Conservation (phyloP, 2,329 filamentous ascomycete genomes). For the Diplodia intermedia region DNA sequence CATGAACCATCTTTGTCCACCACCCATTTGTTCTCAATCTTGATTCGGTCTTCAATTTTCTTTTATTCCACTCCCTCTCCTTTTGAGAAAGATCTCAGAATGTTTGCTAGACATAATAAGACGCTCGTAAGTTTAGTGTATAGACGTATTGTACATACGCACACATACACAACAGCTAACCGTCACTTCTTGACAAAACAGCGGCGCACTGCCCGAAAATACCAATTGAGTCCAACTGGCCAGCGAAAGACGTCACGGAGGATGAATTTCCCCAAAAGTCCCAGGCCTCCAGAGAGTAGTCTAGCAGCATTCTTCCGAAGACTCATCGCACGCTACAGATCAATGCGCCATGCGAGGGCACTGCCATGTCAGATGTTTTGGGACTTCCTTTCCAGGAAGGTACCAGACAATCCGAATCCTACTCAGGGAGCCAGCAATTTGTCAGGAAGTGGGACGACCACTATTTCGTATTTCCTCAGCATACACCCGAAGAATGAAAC, state of each 20-base stretch:
- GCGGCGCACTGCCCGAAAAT: background rate
- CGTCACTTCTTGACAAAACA: background rate
- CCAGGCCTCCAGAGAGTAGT: background rate
- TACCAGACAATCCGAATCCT: background rate
- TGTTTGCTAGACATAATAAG: background rate
- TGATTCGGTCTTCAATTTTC: no score
- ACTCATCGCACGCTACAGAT: background rate
- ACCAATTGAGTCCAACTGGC: background rate
- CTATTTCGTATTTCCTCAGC: background rate
- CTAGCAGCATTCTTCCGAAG: background rate
- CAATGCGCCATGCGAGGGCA: background rate
- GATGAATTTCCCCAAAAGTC: no score
- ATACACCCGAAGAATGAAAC: background rate
- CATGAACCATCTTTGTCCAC: no score
- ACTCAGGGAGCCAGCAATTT: background rate
- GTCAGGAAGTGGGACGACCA: background rate
- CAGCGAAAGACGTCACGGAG: background rate
- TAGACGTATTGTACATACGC: no score
- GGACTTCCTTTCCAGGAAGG: background rate
- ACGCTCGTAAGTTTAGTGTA: background rate
- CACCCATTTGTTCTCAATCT: no score
- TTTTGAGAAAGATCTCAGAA: background rate
- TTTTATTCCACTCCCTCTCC: background rate
- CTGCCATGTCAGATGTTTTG: background rate
- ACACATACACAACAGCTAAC: no score